Evolutionary conservation across 2,329 filamentous ascomycete species (phyloP).

Genomic region (Thielaviopsis musarum): DNA sequence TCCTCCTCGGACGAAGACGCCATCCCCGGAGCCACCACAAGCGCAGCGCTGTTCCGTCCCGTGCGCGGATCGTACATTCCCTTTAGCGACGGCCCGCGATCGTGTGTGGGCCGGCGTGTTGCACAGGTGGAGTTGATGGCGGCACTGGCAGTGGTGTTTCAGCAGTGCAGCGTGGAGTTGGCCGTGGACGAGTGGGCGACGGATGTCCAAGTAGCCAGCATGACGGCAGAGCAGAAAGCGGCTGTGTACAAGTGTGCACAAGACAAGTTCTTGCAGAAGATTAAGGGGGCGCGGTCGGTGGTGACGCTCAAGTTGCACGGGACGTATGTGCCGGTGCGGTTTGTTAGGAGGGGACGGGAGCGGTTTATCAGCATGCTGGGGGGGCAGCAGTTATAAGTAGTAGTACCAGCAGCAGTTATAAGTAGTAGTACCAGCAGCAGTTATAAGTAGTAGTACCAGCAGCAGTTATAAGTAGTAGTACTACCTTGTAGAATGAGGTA

Average conservation of each 20-base stretch:
- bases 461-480: no score
- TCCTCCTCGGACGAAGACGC: slow-evolving; percentile 22
- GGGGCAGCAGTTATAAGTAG: background rate
- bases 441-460: background rate
- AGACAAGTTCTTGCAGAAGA: slow-evolving; percentile 30
- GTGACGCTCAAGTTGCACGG: slow-evolving; percentile 56
- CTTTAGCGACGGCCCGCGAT: slow-evolving; percentile 40
- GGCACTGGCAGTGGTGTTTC: slow-evolving; percentile 36
- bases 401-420: background rate
- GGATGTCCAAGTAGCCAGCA: slow-evolving; percentile 35
- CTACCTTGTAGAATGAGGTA: background rate
- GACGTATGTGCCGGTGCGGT: slow-evolving; percentile 44
- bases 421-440: background rate
- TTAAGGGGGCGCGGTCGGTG: slow-evolving; percentile 40
- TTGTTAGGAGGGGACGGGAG: slow-evolving; percentile 55
- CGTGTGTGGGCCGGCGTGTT: slow-evolving; percentile 40
- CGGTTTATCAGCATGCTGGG: slow-evolving; percentile 35
- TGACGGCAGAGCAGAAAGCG: slow-evolving; percentile 29
- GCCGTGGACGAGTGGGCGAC: slow-evolving; percentile 43
- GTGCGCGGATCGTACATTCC: slow-evolving; percentile 39
- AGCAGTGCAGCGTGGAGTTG: slow-evolving; percentile 50
- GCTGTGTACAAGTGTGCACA: slow-evolving; percentile 46
- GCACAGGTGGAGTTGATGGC: slow-evolving; percentile 43
- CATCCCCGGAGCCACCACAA: slow-evolving; percentile 41
- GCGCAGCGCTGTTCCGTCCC: slow-evolving; percentile 42